Percentiles rank a stretch among this genome's conserved stretches.
Conservation (phyloP, 352 stramenopile genomes). For the Pythium apleroticum region DNA sequence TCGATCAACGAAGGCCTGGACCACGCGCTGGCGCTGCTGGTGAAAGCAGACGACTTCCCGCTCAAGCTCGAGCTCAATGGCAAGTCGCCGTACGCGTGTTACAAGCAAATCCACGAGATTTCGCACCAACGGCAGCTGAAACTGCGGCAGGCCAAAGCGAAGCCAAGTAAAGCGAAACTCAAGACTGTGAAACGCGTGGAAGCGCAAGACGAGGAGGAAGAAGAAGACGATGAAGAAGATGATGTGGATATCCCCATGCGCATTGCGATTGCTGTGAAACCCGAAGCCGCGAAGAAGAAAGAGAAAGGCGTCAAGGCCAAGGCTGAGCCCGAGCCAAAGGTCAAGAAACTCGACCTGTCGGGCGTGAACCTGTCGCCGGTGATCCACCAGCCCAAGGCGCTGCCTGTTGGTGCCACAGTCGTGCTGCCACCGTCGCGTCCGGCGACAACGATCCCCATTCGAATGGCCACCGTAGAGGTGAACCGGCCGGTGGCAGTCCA, state of each 20-base stretch:
- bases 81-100: constrained; percentile 20
- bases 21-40: constrained; percentile 40
- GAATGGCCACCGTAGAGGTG: not conserved
- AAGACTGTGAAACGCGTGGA: constrained; percentile 29
- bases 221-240: not conserved
- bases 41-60: constrained; percentile 26
- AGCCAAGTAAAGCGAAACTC: constrained; percentile 18
- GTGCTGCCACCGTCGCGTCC: not conserved
- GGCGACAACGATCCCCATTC: not conserved
- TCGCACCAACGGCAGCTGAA: constrained; percentile 26
- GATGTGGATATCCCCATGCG: not conserved
- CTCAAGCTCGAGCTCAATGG: constrained; percentile 9
- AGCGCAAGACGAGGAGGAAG: constrained; percentile 31
- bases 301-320: constrained; percentile 1
- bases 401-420: not conserved
- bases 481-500: constrained; percentile 16
- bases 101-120: constrained; percentile 22
- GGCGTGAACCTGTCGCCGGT: constrained; percentile 24
- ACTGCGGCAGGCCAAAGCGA: too few species aligned
- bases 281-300: not conserved
- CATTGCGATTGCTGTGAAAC: constrained; percentile 5
- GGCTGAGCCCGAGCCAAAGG: not conserved
- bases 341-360: constrained; percentile 23
- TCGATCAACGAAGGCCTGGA: constrained; percentile 53
- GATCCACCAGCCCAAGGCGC: constrained; percentile 17